Percentiles rank a stretch among this genome's conserved stretches.
Conservation (phyloP, 1,139 yeast genomes). For the Saccharomyces pastorianus region DNA sequence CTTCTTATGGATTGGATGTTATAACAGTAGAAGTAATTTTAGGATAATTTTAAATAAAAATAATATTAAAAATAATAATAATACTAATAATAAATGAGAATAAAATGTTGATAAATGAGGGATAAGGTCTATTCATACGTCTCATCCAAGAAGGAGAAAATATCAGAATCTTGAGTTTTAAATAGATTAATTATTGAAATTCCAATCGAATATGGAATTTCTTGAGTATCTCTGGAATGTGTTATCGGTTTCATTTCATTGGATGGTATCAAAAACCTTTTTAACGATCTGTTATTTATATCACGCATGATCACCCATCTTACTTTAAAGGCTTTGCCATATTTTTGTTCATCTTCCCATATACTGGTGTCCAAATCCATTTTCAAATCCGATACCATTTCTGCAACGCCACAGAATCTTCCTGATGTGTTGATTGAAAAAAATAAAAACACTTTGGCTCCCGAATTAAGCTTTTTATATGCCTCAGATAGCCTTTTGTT, state of each 20-base stretch:
- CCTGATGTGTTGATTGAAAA: conserved; percentile 57
- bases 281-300: conserved; percentile 42
- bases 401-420: conserved; percentile 55
- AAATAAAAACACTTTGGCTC: conserved; percentile 37
- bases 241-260: conserved; percentile 49
- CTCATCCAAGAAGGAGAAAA: conserved; percentile 14
- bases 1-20: neutral
- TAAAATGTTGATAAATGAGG: neutral
- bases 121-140: conserved; percentile 26
- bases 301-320: conserved; percentile 47
- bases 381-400: conserved; percentile 39
- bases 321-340: conserved; percentile 47
- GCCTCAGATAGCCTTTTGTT: conserved; percentile 44
- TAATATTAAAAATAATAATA: neutral
- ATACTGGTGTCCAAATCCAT: conserved; percentile 38
- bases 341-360: conserved; percentile 45
- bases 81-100: neutral
- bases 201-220: conserved; percentile 38
- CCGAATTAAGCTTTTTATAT: conserved; percentile 22
- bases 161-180: conserved; percentile 12
- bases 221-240: conserved; percentile 56
- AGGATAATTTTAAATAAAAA: neutral
- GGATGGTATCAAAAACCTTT: conserved; percentile 38
- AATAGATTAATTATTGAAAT: conserved; percentile 43
- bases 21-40: neutral